Conservation (phyloP, 2,329 filamentous ascomycete species). For the Rhinocladiella similis region DNA sequence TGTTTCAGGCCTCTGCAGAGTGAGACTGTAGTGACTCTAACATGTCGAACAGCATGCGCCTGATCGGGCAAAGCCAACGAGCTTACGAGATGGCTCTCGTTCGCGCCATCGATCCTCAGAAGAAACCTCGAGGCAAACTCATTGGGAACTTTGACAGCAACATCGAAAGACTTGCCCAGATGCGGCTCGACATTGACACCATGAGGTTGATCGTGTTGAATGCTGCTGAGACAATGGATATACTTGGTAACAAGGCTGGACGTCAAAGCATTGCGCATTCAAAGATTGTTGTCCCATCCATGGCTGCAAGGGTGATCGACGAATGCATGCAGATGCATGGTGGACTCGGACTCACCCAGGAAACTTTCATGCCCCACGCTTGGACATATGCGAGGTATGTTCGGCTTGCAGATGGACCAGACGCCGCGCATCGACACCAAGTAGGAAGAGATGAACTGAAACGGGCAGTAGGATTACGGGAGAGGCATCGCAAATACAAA, state of each 20-base stretch:
- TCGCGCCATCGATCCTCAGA: slow-evolving; percentile 77
- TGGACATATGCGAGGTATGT: slow-evolving; percentile 73
- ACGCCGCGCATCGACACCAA: slow-evolving; percentile 73
- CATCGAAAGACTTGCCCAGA: slow-evolving; percentile 81
- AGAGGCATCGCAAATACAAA: not conserved
- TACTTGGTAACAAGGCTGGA: slow-evolving; percentile 76
- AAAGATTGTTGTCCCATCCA: slow-evolving; percentile 15
- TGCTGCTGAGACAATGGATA: slow-evolving; percentile 84
- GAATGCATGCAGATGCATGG: slow-evolving; percentile 50
- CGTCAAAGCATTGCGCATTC: slow-evolving; percentile 66
- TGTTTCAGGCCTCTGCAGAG: no score
- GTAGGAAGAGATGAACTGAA: slow-evolving; percentile 36
- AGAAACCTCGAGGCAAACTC: slow-evolving; percentile 81
- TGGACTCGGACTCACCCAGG: slow-evolving; percentile 78
- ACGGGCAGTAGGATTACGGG: not conserved
- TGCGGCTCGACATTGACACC: slow-evolving; percentile 80
- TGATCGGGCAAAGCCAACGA: slow-evolving; percentile 77
- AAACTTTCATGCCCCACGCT: slow-evolving; percentile 72
- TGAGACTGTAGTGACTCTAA: no score
- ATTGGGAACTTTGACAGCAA: slow-evolving; percentile 82
- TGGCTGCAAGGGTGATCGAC: slow-evolving; percentile 24
- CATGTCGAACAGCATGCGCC: slow-evolving; percentile 60
- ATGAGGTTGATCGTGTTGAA: slow-evolving; percentile 81
- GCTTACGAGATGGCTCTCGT: slow-evolving; percentile 86
- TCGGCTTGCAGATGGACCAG: slow-evolving; percentile 77